Base-by-base conservation (phyloP, 768 basidiomycete species). In the Suillus cothurnatus region DNA sequence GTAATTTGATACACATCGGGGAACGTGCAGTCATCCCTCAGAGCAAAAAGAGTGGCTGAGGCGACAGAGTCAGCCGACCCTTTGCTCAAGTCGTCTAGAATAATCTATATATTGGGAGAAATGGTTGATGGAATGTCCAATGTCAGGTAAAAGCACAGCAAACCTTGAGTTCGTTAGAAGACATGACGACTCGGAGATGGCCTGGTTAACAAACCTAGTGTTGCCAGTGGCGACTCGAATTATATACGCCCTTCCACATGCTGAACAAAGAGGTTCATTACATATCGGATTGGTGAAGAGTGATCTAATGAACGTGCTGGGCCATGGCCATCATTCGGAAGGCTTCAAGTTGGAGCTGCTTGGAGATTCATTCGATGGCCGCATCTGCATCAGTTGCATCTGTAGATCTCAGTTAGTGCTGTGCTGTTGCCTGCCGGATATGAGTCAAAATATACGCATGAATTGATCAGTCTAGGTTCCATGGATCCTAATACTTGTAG, bases 1-100 rank as follows among this genome's bases (percentile, higher is more conserved):
- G 53, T 31, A 38, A 75, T 70, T 62, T 21, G 55, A 21, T 64
- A 31, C 39, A 53, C 62, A 56, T 75, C 74, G n/a, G 68, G 58
- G 11, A 61, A 15, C 43, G 71, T 65, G 56, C 74, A 74, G 15
- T 47, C 38, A 11, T 70, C 36, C 38, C 68, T 43, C 12, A 72
- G 57, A 38, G 76, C 75, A 57, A 74, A 58, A 56, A 36, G 17
- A n/a, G 62, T 64, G 66, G 75, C 50, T 19, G 63, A 67, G 23
- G 53, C 53, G 17, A 69, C 63, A 23, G 74, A 72, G 23, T 28
- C 47, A 41, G 58, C 23, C 8, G 74, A 77, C 14, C 74, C 76
- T 19, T 62, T 66, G 36, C 59, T 65, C n/a, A 75, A 72, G 21
- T 67, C 66, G 38, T 62, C 62, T 55, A 76, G 61, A 11, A 64